Percentiles rank a stretch among this genome's conserved stretches.
These are phyloP conservation scores for Curvularia verruculosa DNA, from an alignment of 2,329 filamentous ascomycete species.

Conservation along the genomic window DNA sequence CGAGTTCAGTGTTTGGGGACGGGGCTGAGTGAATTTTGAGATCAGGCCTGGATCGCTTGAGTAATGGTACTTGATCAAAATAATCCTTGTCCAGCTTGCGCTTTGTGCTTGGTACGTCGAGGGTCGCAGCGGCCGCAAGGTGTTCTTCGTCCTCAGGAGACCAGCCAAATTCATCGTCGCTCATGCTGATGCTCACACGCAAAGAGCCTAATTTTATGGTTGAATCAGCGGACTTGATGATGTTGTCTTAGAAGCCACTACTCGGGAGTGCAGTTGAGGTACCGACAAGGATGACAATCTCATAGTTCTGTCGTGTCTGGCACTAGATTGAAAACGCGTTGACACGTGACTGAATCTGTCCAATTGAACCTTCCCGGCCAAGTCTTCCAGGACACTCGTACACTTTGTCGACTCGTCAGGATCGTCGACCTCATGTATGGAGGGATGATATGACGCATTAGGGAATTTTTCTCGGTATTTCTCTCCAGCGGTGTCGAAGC, in stretches of 20 bases:
- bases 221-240: neutral
- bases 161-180: conserved; percentile 19
- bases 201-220: neutral
- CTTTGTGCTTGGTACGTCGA: conserved; percentile 8
- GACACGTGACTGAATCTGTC: conserved; percentile 2
- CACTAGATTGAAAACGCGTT: conserved; percentile 3
- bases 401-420: neutral
- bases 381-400: neutral
- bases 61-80: neutral
- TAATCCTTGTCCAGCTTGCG: conserved; percentile 7
- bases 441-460: neutral
- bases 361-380: neutral
- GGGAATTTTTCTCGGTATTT: neutral
- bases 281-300: neutral
- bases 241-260: neutral
- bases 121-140: conserved; percentile 6
- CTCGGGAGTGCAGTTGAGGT: neutral
- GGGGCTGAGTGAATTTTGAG: neutral
- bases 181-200: conserved; percentile 5
- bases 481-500: neutral
- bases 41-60: conserved; percentile 9
- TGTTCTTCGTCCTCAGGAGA: conserved; percentile 17
- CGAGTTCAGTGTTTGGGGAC: conserved; percentile 32
- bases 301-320: neutral
- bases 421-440: neutral